Evolutionary conservation across 192 early-diverging fungal genomes (phyloP), one percentile per base, ranked within the genome.

Genomic region (Coemansia sp.): DNA sequence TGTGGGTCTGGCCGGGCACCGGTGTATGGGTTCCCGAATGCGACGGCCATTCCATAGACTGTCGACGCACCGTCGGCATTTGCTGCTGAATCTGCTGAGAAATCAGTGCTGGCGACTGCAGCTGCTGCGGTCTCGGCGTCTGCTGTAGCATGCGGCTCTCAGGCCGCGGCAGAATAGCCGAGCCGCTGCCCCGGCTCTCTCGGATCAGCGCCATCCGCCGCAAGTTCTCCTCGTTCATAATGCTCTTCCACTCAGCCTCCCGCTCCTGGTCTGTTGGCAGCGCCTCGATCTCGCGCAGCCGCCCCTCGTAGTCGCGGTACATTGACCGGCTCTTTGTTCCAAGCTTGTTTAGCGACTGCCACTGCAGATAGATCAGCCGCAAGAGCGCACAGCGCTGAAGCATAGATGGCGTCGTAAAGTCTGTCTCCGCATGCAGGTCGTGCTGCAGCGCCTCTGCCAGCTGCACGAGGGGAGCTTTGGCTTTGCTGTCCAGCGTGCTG

Each of bases 381-480:
- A 81, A 62, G 57, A 81, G 61, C 61, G 68, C 68, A 15, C 68
- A 70, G n/a, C 71, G 59, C 5, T 64, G 72, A 14, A 80, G 15
- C 50, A 71, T 74, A 1, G n/a, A 2, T 4, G 57, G 57, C 23
- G 64, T 57, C 2, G 77, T 80, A 58, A 78, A 78, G 23, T 68
- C 66, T 0, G 44, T 53, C 26, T 64, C 60, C 2, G 75, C 52
- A 19, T 78, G 69, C 62, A 78, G 15, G 44, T 81, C 78, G 37
- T 75, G 78, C 68, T 81, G 78, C 42, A 81, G 69, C 8, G 68
- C 62, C 59, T 81, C 72, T 2, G 78, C 78, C 64, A 81, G 59
- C 72, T 66, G 68, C 31, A 37, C 7, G 58, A 71, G 28, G 7
- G 68, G 20, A 20, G 48, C 51, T 42, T 65, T 68, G 22, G 69